These are phyloP conservation scores for Plasmopara muralis DNA, from an alignment of 352 stramenopile genomes.

Conservation along the genomic window DNA sequence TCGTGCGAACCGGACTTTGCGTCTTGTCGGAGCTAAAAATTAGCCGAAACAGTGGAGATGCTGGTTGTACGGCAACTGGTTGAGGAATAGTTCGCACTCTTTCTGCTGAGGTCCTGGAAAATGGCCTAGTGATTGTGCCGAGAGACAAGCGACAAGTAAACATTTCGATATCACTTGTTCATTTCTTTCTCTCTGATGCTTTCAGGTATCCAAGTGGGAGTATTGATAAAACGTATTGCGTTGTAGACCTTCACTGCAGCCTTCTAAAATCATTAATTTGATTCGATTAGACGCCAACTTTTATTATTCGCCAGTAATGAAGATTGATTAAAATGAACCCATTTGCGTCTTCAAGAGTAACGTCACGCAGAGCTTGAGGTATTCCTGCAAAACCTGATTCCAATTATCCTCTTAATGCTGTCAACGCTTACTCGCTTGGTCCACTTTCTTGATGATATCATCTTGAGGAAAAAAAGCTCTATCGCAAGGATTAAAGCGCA, in stretches of 20 bases:
- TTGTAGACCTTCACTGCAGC: too few relatives aligned
- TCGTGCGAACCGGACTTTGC: too few relatives aligned
- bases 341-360: too few relatives aligned
- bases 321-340: too few relatives aligned
- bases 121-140: background rate
- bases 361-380: too few relatives aligned
- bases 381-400: too few relatives aligned
- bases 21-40: background rate
- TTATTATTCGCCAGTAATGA: too few relatives aligned
- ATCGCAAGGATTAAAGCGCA: too few relatives aligned
- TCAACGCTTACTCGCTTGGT: too few relatives aligned
- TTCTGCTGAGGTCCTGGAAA: background rate
- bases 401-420: too few relatives aligned
- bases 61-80: background rate
- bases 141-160: constrained; percentile 16
- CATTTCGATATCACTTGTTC: background rate
- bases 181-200: background rate
- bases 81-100: constrained; percentile 2
- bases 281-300: background rate
- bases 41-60: background rate
- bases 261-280: constrained; percentile 20
- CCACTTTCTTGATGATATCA: too few relatives aligned
- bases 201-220: constrained; percentile 46
- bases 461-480: too few relatives aligned
- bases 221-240: constrained; percentile 29